These are phyloP conservation scores for Rhizopogon vulgaris DNA, from an alignment of 768 basidiomycete genomes.

Conservation along the genomic window DNA sequence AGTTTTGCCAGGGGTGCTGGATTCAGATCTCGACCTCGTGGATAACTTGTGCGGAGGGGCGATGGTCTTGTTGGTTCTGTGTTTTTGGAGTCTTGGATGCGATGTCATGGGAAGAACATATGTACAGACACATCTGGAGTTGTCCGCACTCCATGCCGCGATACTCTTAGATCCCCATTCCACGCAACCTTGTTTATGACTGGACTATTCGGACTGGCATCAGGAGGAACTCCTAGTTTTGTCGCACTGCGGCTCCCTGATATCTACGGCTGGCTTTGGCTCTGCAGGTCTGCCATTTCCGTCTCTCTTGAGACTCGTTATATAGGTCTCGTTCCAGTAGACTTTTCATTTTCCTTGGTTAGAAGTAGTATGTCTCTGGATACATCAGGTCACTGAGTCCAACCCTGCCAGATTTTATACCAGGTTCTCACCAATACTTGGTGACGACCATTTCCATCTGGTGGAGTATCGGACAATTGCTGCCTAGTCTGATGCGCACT, in stretches of 20 bases:
- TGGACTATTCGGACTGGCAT: no score
- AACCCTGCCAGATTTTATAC: constrained; percentile 40
- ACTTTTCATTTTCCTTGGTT: constrained; percentile 46
- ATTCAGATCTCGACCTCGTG: no score
- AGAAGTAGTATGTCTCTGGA: neutral
- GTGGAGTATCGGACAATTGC: constrained; percentile 53
- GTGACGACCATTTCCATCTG: constrained; percentile 52
- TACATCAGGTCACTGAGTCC: neutral
- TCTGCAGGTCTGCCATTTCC: constrained; percentile 33
- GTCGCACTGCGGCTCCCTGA: constrained; percentile 32
- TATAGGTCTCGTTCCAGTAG: constrained; percentile 49
- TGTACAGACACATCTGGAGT: no score
- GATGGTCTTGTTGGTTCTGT: no score
- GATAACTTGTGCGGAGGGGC: no score
- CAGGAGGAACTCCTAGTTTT: no score
- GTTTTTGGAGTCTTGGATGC: no score
- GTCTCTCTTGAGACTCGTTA: neutral
- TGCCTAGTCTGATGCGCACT: constrained; percentile 37
- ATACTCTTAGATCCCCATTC: no score
- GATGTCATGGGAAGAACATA: no score
- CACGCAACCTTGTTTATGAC: no score
- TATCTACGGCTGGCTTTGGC: constrained; percentile 40
- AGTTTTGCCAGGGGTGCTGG: no score
- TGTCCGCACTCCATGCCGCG: no score
- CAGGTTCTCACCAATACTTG: constrained; percentile 51